Evolutionary conservation across 2,329 filamentous ascomycete genomes (phyloP).

Genomic region (Escovopsis sp.): DNA sequence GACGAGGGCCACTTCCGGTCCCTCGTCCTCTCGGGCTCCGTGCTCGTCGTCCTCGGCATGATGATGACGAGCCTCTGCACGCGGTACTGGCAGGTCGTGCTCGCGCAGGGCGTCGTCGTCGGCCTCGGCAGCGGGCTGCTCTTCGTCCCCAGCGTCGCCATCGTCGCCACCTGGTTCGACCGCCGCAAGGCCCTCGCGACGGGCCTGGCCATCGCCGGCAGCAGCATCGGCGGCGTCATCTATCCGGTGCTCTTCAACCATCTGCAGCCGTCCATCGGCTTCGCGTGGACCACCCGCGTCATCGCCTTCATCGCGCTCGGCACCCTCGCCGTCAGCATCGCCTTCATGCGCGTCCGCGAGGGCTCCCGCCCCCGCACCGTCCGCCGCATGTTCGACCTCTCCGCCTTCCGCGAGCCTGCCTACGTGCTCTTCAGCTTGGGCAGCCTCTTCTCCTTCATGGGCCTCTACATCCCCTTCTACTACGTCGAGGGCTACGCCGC

Average conservation of each 20-base stretch:
- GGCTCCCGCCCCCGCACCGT: conserved; percentile 7
- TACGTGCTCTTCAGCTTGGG: conserved; percentile 23
- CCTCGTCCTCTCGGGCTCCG: conserved; percentile 24
- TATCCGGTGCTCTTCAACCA: conserved; percentile 22
- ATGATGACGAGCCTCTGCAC: conserved; percentile 25
- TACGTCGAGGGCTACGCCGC: conserved; percentile 28
- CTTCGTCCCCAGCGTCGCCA: conserved; percentile 21
- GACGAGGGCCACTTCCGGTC: conserved; percentile 30
- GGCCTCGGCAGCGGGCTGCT: conserved; percentile 28
- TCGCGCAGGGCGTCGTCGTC: conserved; percentile 28
- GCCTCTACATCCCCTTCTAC: conserved; percentile 33
- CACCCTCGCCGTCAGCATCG: conserved; percentile 19
- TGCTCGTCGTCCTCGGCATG: conserved; percentile 29
- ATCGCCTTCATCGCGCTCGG: conserved; percentile 28
- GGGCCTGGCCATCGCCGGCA: conserved; percentile 18
- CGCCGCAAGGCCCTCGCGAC: conserved; percentile 14
- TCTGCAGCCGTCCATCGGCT: conserved; percentile 35
- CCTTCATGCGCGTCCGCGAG: conserved; percentile 17
- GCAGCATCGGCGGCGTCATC: conserved; percentile 13
- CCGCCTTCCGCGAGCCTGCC: conserved; percentile 19
- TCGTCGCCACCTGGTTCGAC: conserved; percentile 20
- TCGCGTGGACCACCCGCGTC: conserved; percentile 33
- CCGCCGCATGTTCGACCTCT: conserved; percentile 20
- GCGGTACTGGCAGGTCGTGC: conserved; percentile 28
- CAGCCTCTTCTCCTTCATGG: conserved; percentile 25